phyloP scores from a whole-genome alignment of 208 protist genomes.

The Trypanosoma brucei region DNA sequence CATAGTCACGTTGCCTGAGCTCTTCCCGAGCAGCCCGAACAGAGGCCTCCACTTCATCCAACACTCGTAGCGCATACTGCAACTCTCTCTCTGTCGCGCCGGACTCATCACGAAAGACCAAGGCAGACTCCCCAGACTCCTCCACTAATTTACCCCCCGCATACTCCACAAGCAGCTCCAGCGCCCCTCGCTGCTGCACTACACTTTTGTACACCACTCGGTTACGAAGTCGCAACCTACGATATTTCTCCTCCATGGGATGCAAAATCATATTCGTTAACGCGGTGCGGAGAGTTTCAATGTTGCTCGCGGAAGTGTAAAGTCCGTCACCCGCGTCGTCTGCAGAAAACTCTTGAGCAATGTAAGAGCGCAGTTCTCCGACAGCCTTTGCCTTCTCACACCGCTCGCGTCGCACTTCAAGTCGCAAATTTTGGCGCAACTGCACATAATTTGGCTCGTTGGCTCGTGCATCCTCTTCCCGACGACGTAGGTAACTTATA shows the following conservation, averaged over 20 bases:
- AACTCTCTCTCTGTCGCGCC: slow-evolving; percentile 12
- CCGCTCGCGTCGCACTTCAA: slow-evolving; percentile 57
- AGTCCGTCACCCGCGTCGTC: slow-evolving; percentile 71
- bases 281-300: slow-evolving; percentile 17
- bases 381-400: slow-evolving; percentile 20
- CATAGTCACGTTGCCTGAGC: slow-evolving; percentile 12
- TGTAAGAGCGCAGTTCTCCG: slow-evolving; percentile 27
- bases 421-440: slow-evolving; percentile 12
- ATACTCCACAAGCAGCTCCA: slow-evolving; percentile 52
- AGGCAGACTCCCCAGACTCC: slow-evolving; percentile 5
- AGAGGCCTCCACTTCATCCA: slow-evolving; percentile 8
- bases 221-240: slow-evolving; percentile 27
- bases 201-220: slow-evolving; percentile 32
- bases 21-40: slow-evolving; percentile 10
- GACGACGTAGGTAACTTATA: slow-evolving; percentile 14
- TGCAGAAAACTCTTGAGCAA: slow-evolving; percentile 37
- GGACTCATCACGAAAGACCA: slow-evolving; percentile 6
- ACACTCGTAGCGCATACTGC: neutral
- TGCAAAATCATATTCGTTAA: slow-evolving; percentile 10
- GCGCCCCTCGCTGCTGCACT: slow-evolving; percentile 51
- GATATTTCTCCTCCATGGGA: slow-evolving; percentile 13
- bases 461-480: neutral
- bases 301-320: slow-evolving; percentile 20
- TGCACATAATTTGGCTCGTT: slow-evolving; percentile 1
- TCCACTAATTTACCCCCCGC: slow-evolving; percentile 25